These are phyloP conservation scores for Trametes polyzona DNA, from an alignment of 1,284 basidiomycete species.

Conservation along the genomic window DNA sequence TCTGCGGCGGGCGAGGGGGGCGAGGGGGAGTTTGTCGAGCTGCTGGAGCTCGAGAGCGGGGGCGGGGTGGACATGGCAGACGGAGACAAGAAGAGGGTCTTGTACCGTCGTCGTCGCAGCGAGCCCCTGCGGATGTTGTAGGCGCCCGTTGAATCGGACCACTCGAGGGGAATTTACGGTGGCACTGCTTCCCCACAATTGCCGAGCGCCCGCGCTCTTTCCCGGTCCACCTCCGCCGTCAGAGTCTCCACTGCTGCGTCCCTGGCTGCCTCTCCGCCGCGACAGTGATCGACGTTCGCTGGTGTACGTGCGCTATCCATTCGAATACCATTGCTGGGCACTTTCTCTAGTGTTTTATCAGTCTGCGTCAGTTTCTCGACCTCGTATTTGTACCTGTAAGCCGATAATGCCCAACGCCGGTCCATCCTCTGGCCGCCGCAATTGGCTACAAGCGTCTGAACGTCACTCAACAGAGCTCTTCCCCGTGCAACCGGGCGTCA, in stretches of 20 bases:
- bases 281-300: slow-evolving; percentile 1
- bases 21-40: slow-evolving; percentile 34
- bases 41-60: slow-evolving; percentile 32
- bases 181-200: slow-evolving; percentile 5
- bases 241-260: neutral
- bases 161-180: slow-evolving; percentile 20
- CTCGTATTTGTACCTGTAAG: too few species aligned
- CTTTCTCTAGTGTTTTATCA: neutral
- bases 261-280: slow-evolving; percentile 1
- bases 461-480: too few species aligned
- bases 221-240: slow-evolving; percentile 1
- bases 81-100: slow-evolving; percentile 15
- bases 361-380: too few species aligned
- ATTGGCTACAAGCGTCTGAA: too few species aligned
- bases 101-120: slow-evolving; percentile 15
- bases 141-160: slow-evolving; percentile 25
- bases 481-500: neutral
- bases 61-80: slow-evolving; percentile 34
- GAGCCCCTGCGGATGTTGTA: neutral
- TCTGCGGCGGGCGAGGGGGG: slow-evolving; percentile 29
- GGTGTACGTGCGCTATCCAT: neutral
- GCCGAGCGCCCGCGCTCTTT: slow-evolving; percentile 19
- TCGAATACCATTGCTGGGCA: neutral
- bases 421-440: too few species aligned
- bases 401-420: too few species aligned